Conservation (phyloP, 495 filamentous ascomycete genomes). For the Penicillium longicatenatum region DNA sequence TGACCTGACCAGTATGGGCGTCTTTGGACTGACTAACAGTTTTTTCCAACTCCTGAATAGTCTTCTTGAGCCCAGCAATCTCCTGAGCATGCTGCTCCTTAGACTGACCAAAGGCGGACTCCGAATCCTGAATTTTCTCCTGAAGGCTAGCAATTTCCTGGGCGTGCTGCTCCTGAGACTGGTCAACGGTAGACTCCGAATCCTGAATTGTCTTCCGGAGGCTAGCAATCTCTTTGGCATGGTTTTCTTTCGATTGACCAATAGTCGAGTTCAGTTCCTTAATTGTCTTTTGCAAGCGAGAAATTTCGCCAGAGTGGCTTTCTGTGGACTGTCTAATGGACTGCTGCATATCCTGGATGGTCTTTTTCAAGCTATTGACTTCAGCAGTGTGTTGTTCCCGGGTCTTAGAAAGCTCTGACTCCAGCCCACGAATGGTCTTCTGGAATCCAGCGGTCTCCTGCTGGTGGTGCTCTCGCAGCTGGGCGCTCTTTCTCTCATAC, state of each 20-base stretch:
- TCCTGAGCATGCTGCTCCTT: constrained; percentile 2
- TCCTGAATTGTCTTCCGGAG: constrained; percentile 54
- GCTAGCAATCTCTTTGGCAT: constrained; percentile 64
- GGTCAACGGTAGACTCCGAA: constrained; percentile 59
- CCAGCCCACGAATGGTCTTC: constrained; percentile 57
- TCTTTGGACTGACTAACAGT: constrained; percentile 26
- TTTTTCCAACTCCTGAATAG: constrained; percentile 45
- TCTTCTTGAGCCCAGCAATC: constrained; percentile 1
- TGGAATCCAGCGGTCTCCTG: constrained; percentile 64
- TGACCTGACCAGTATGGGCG: background rate
- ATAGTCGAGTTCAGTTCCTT: constrained; percentile 58
- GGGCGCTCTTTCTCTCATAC: constrained; percentile 47
- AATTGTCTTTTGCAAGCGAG: constrained; percentile 56
- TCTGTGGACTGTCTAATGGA: constrained; percentile 54
- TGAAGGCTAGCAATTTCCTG: constrained; percentile 59
- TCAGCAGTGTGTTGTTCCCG: constrained; percentile 52
- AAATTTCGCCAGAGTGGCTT: constrained; percentile 62
- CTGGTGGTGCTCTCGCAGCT: constrained; percentile 54
- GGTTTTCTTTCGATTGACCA: constrained; percentile 51
- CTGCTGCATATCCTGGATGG: constrained; percentile 55
- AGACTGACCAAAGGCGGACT: constrained; percentile 31
- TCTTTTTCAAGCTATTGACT: constrained; percentile 29
- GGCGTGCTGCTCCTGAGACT: constrained; percentile 55
- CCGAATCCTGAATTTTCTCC: background rate
- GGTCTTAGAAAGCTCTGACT: constrained; percentile 61